A percentile compares a stretch with the other conserved stretches of the same genome.
Conservation (phyloP, 2,329 filamentous ascomycete genomes). For the Aspergillus ochraceus region DNA sequence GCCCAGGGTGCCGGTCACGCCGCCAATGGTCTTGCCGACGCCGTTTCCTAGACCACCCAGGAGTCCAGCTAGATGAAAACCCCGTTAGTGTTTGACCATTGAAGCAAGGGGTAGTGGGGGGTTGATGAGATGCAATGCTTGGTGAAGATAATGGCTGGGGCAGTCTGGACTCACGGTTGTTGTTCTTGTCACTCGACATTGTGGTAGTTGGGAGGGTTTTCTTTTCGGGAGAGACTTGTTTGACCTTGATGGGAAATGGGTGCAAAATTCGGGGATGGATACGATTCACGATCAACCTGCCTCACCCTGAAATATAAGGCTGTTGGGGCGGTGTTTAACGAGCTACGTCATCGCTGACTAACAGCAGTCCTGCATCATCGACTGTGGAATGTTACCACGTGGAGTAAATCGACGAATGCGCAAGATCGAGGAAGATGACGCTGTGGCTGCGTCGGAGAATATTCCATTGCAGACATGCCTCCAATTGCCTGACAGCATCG, state of each 20-base stretch:
- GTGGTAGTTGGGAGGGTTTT: neutral
- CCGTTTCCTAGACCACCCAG: conserved; percentile 27
- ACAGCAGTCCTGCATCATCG: neutral
- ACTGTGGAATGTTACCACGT: too few relatives aligned
- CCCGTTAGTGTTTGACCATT: neutral
- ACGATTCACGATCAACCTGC: neutral
- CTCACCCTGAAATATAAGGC: neutral
- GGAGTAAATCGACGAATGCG: too few relatives aligned
- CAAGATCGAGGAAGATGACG: neutral
- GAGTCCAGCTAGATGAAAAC: conserved; percentile 3
- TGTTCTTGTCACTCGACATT: neutral
- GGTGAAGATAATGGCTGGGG: too few relatives aligned
- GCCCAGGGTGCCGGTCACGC: conserved; percentile 34
- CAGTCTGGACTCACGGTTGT: neutral
- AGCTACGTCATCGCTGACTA: neutral
- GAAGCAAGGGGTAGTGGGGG: too few relatives aligned
- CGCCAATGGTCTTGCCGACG: conserved; percentile 31
- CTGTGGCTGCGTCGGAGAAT: neutral
- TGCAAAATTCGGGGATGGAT: neutral
- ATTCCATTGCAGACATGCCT: neutral
- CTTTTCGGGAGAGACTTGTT: neutral
- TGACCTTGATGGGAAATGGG: neutral
- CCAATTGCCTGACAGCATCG: conserved; percentile 8
- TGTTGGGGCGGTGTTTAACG: neutral
- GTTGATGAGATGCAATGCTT: too few relatives aligned